These are phyloP conservation scores for Entomortierella beljakovae DNA, from an alignment of 192 early-diverging fungal species.

Conservation along the genomic window DNA sequence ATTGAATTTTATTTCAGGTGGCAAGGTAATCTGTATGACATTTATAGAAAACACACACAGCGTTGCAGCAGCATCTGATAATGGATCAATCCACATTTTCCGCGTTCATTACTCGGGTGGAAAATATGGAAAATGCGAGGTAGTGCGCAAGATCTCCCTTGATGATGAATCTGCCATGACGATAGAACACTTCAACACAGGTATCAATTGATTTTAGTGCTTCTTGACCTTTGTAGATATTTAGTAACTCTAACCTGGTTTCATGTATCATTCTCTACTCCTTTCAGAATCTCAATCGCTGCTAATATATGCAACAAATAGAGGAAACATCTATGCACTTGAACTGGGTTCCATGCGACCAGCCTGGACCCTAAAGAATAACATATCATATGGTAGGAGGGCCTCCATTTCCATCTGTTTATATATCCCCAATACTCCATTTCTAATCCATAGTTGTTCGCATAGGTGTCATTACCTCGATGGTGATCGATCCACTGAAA, in stretches of 20 bases:
- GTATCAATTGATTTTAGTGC: no score
- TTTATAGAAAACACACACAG: slow-evolving; percentile 86
- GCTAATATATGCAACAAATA: slow-evolving; percentile 75
- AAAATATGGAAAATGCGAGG: slow-evolving; percentile 75
- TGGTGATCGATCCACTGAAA: slow-evolving; percentile 70
- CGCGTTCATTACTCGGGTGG: slow-evolving; percentile 62
- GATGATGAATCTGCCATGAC: slow-evolving; percentile 70
- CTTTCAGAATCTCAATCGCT: slow-evolving; percentile 69
- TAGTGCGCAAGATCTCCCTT: slow-evolving; percentile 65
- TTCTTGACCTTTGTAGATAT: no score
- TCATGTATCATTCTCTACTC: neutral
- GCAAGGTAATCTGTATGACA: slow-evolving; percentile 78
- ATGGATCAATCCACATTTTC: slow-evolving; percentile 84
- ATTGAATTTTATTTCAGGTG: slow-evolving; percentile 57
- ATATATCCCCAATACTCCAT: no score
- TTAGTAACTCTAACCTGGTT: no score
- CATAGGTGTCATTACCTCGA: slow-evolving; percentile 73
- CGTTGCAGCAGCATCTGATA: slow-evolving; percentile 82
- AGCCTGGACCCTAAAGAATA: slow-evolving; percentile 69
- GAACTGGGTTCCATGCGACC: slow-evolving; percentile 81
- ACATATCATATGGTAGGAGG: slow-evolving; percentile 67
- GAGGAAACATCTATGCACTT: slow-evolving; percentile 76
- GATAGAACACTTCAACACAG: slow-evolving; percentile 77
- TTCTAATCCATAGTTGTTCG: neutral
- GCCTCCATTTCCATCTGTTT: no score